phyloP scores from a whole-genome alignment of 75 land plant species.

The Gnetum montanum region DNA sequence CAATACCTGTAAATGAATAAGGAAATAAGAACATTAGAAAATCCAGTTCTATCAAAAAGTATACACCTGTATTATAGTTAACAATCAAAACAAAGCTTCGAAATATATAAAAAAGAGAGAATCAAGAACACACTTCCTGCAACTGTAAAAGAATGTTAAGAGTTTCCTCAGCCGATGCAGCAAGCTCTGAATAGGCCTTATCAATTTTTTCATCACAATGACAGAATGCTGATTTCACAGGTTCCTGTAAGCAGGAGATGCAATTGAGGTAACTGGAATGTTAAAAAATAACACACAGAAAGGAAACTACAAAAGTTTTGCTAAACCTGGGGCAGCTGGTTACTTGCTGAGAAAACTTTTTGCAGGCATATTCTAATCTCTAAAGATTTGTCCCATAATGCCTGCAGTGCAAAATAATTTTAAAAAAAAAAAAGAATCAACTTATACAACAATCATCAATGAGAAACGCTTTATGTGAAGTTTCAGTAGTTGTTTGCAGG shows the following conservation, averaged over 20 bases:
- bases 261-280: background rate
- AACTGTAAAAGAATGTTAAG: conserved; percentile 47
- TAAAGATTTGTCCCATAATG: conserved; percentile 66
- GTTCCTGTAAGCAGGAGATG: conserved; percentile 29
- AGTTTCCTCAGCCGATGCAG: conserved; percentile 38
- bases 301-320: background rate
- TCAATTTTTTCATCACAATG: conserved; percentile 23
- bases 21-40: too few relatives aligned
- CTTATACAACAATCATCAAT: background rate
- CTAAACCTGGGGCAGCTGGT: conserved; percentile 66
- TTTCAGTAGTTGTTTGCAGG: too few relatives aligned
- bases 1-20: conserved; percentile 33
- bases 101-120: background rate
- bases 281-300: background rate
- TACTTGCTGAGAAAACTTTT: conserved; percentile 51
- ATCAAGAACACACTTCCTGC: conserved; percentile 35
- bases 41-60: too few relatives aligned
- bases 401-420: conserved; percentile 19
- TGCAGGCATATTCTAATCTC: conserved; percentile 69
- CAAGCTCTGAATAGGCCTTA: conserved; percentile 46
- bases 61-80: too few relatives aligned
- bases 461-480: too few relatives aligned
- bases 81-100: background rate
- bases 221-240: conserved; percentile 36
- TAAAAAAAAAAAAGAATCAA: background rate